phyloP scores from a whole-genome alignment of 192 early-diverging fungal genomes.

The Helicostylum pulchrum region DNA sequence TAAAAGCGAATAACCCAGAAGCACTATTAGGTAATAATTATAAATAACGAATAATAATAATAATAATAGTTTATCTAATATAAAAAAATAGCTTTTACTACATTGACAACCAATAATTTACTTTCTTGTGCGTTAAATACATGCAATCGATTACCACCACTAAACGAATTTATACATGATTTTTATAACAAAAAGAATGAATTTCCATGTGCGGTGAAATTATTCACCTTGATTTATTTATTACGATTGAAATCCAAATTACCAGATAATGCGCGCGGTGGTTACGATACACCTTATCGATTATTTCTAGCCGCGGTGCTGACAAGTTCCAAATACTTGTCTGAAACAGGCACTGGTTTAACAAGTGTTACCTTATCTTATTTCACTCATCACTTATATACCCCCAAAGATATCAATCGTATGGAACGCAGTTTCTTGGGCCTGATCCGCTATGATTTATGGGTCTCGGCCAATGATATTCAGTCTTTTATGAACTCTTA shows the following conservation, averaged over 20 bases:
- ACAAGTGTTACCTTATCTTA: slow-evolving; percentile 24
- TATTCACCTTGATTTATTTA: slow-evolving; percentile 63
- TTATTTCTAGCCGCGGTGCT: slow-evolving; percentile 63
- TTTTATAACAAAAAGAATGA: slow-evolving; percentile 10
- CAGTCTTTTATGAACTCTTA: slow-evolving; percentile 26
- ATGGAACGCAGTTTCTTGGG: slow-evolving; percentile 50
- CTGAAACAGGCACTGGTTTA: slow-evolving; percentile 33
- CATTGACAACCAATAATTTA: slow-evolving; percentile 3
- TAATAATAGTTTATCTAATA: not conserved
- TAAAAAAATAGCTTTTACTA: not conserved
- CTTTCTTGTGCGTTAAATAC: slow-evolving; percentile 1
- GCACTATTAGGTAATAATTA: slow-evolving; percentile 2
- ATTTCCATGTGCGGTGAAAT: slow-evolving; percentile 8
- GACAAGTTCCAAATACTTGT: slow-evolving; percentile 59
- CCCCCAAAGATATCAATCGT: slow-evolving; percentile 42
- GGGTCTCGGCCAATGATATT: slow-evolving; percentile 41
- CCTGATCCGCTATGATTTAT: slow-evolving; percentile 41
- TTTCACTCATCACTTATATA: slow-evolving; percentile 42
- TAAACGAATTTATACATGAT: slow-evolving; percentile 12
- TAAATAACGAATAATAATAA: not conserved
- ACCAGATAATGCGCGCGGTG: slow-evolving; percentile 54
- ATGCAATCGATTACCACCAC: not conserved
- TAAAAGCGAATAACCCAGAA: not conserved
- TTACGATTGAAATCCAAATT: slow-evolving; percentile 55
- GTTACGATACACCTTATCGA: slow-evolving; percentile 64